Conservation (phyloP, 495 filamentous ascomycete species). For the Daldinia caldariorum region DNA sequence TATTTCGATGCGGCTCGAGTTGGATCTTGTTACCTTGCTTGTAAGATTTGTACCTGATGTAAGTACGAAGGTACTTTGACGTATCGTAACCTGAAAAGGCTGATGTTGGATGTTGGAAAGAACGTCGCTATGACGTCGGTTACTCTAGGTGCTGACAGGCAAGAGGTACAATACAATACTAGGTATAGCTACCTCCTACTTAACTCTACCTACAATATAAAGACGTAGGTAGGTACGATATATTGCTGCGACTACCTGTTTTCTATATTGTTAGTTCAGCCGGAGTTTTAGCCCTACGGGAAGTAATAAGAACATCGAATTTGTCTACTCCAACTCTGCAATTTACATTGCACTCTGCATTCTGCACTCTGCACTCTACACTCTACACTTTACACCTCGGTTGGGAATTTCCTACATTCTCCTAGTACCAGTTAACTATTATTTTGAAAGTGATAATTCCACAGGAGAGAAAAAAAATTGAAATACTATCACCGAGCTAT, state of each 20-base stretch:
- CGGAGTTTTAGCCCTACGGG: constrained; percentile 10
- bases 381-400: neutral
- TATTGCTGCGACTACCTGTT: neutral
- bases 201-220: neutral
- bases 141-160: neutral
- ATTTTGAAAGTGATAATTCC: neutral
- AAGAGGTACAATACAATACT: neutral
- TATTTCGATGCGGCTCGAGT: constrained; percentile 15
- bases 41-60: neutral
- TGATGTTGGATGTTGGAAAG: neutral
- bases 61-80: neutral
- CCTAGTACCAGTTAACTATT: neutral
- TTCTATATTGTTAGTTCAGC: constrained; percentile 1
- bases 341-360: neutral
- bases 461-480: neutral
- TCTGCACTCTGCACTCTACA: too few relatives aligned
- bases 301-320: neutral
- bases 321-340: neutral
- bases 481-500: constrained; percentile 5
- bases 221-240: too few relatives aligned
- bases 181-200: too few relatives aligned
- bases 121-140: neutral
- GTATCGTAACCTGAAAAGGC: neutral
- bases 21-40: neutral
- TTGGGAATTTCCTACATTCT: too few relatives aligned